phyloP scores from a whole-genome alignment of 495 filamentous ascomycete genomes.

The Xylaria longipes region DNA sequence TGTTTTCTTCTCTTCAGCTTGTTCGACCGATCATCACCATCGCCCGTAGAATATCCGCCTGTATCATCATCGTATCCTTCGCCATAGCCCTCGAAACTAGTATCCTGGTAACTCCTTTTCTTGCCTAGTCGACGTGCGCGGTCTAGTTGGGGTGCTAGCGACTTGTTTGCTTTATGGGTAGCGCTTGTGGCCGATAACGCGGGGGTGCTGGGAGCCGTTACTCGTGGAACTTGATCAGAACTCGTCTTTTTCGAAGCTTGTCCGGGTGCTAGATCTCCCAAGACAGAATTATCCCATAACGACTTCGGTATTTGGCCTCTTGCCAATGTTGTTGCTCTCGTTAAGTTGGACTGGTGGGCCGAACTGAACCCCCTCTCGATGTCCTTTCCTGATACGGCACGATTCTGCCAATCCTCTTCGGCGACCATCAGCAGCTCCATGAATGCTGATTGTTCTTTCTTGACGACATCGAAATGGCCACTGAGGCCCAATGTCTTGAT shows the following conservation, averaged over 20 bases:
- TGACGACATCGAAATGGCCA: conserved; percentile 60
- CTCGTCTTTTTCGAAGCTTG: conserved; percentile 42
- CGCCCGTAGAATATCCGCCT: conserved; percentile 60
- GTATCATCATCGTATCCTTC: conserved; percentile 59
- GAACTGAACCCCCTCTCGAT: conserved; percentile 58
- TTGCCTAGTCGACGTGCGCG: conserved; percentile 43
- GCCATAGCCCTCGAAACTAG: conserved; percentile 63
- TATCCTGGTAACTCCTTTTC: conserved; percentile 61
- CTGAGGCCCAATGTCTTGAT: conserved; percentile 61
- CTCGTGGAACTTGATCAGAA: conserved; percentile 45
- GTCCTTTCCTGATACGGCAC: conserved; percentile 59
- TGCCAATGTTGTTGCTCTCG: conserved; percentile 55
- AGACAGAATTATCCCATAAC: conserved; percentile 58
- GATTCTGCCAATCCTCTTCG: conserved; percentile 62
- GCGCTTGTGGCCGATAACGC: conserved; percentile 33
- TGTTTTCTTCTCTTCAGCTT: conserved; percentile 62
- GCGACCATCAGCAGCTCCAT: conserved; percentile 55
- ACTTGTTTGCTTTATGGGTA: conserved; percentile 45
- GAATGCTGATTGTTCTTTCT: conserved; percentile 50
- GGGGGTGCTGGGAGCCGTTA: conserved; percentile 46
- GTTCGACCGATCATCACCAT: conserved; percentile 54
- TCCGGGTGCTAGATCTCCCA: conserved; percentile 54
- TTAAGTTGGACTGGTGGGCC: conserved; percentile 40
- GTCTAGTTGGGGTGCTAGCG: conserved; percentile 42
- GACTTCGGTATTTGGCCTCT: conserved; percentile 54